Conservation (phyloP, 768 basidiomycete genomes). For the Filobasidium wieringae region DNA sequence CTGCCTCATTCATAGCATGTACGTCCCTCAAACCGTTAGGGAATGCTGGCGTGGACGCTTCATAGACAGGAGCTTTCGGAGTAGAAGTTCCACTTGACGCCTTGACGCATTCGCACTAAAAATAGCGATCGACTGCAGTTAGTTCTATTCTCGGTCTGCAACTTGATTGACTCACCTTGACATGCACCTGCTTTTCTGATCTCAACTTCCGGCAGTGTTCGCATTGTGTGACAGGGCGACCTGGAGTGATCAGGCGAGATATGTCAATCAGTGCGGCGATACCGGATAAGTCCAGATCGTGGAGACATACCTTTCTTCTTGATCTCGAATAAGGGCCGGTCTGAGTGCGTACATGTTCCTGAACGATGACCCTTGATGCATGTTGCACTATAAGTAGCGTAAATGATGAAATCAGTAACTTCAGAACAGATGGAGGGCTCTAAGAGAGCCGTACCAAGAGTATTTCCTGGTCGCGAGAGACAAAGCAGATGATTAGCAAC, state of each 20-base stretch:
- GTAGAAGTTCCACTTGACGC: not conserved
- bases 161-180: constrained; percentile 44
- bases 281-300: no score
- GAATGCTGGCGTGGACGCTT: constrained; percentile 21
- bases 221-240: constrained; percentile 77
- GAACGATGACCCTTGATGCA: constrained; percentile 94
- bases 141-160: not conserved
- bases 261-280: not conserved
- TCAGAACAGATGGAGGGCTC: not conserved
- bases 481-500: not conserved
- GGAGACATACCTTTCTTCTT: constrained; percentile 64
- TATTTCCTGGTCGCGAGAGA: not conserved
- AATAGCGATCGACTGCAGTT: not conserved
- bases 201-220: constrained; percentile 47
- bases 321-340: constrained; percentile 81
- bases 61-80: not conserved
- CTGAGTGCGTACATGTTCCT: constrained; percentile 71
- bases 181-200: constrained; percentile 59
- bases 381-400: constrained; percentile 44
- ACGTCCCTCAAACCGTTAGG: constrained; percentile 36
- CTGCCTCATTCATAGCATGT: constrained; percentile 33
- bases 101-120: not conserved
- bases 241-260: not conserved
- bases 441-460: not conserved
- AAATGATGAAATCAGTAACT: not conserved